Base-by-base conservation (phyloP, 139 green algal genomes). In the Picochlorum sp. region DNA sequence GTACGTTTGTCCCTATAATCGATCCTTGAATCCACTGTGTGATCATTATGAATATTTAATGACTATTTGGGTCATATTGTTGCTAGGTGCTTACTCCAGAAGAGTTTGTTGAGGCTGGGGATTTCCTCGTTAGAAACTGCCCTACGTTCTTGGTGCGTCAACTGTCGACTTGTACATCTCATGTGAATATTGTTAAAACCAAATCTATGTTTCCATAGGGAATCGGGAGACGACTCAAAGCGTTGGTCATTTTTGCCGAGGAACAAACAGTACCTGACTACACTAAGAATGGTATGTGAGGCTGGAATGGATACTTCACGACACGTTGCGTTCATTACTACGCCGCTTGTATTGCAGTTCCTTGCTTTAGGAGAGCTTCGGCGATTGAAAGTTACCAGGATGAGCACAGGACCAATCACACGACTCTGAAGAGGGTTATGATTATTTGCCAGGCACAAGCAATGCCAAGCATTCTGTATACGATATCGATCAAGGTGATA, bases 241-340 rank as follows among this genome's bases (percentile, higher is more conserved):
- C 67, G 73, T 0, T 57, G 67, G 38, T 52, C 65, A 14, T 91
- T 85, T 67, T 69, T 96, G 11, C 89, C 89, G 4, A 30, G 62
- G 4, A 72, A 86, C 44, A 96, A 95, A 71, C 89, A 96, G 73
- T 96, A 83, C 61, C 81, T 96, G 1, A 79, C 94, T 18, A 96
- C 88, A 96, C 88, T 1, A 74, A 86, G 1, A 88, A 88, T 49
- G 86, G 86, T 92, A 61, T 14, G 58, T 11, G 34, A 41, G 34
- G 5, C 34, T 41, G n/a, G n/a, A n/a, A 30, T 30, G 28, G 4
- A 30, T 5, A 30, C 28, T 30, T 30, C 1, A 30, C 28, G 28
- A 30, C 28, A 30, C 45, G 16, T 54, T 54, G 47, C 26, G 23
- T 34, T 59, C 28, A 30, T 30, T 30, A 30, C 6, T 30, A 4